Percentiles rank a stretch among this genome's conserved stretches.
Conservation (phyloP, 164 flowering plant species). For the Umbellularia californica region DNA sequence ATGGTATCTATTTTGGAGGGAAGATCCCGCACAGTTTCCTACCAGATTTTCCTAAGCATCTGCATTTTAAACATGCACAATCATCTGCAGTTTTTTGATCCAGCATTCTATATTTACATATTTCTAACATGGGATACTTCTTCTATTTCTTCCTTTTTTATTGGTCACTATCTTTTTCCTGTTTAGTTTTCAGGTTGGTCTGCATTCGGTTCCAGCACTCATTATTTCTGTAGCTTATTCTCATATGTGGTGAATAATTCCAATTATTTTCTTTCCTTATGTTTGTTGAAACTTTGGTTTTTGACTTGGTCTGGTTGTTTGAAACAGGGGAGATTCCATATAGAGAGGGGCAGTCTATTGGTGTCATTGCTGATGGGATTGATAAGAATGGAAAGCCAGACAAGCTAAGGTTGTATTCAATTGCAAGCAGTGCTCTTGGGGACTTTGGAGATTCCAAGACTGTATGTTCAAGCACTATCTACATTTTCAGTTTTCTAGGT, state of each 20-base stretch:
- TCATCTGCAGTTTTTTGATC: no score
- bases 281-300: not conserved
- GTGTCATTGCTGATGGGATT: conserved; percentile 83
- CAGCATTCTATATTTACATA: no score
- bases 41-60: no score
- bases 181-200: no score
- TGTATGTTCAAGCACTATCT: conserved; percentile 33
- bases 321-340: conserved; percentile 76
- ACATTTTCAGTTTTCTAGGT: not conserved
- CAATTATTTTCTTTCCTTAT: no score
- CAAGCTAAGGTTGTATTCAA: conserved; percentile 89
- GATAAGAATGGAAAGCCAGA: conserved; percentile 97
- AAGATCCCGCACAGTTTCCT: no score
- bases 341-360: conserved; percentile 96
- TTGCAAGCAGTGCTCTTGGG: conserved; percentile 98
- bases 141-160: no score
- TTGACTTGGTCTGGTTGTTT: conserved; percentile 4
- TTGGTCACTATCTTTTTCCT: not conserved
- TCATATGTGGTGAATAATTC: no score
- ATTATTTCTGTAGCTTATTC: not conserved
- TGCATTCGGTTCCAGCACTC: not conserved
- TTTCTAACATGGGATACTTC: no score
- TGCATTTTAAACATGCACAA: no score
- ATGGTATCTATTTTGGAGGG: no score
- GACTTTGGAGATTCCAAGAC: conserved; percentile 99